These are phyloP conservation scores for Trifolium repens DNA, from an alignment of 306 rosid species.

Conservation along the genomic window DNA sequence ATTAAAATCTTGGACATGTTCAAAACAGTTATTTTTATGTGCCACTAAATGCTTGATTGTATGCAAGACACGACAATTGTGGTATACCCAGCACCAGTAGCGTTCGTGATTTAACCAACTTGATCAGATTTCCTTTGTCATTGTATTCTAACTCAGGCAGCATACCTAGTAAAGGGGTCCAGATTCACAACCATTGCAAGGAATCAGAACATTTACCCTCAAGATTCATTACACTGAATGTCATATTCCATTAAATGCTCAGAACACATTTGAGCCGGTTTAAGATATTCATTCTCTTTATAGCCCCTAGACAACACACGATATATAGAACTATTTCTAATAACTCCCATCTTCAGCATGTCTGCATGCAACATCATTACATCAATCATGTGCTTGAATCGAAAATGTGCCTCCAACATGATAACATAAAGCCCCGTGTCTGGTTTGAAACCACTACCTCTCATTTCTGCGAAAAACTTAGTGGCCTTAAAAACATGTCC, in stretches of 20 bases:
- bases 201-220: slow-evolving; percentile 27
- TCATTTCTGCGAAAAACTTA: slow-evolving; percentile 69
- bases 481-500: slow-evolving; percentile 44
- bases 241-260: slow-evolving; percentile 40
- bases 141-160: too few relatives aligned
- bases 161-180: neutral
- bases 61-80: neutral
- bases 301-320: slow-evolving; percentile 55
- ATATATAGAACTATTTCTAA: slow-evolving; percentile 46
- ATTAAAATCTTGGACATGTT: neutral
- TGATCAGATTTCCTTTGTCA: neutral
- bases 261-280: slow-evolving; percentile 47
- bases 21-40: neutral
- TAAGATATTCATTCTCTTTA: slow-evolving; percentile 46
- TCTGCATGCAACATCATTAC: slow-evolving; percentile 78
- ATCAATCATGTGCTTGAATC: slow-evolving; percentile 54
- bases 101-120: slow-evolving; percentile 23
- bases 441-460: slow-evolving; percentile 56
- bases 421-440: slow-evolving; percentile 54
- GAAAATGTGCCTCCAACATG: slow-evolving; percentile 62
- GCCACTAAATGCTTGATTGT: slow-evolving; percentile 30
- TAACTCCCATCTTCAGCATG: slow-evolving; percentile 64
- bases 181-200: slow-evolving; percentile 20
- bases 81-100: slow-evolving; percentile 8
- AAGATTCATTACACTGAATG: slow-evolving; percentile 17